Conservation (phyloP, 2,329 filamentous ascomycete genomes). For the Claviceps maximensis region DNA sequence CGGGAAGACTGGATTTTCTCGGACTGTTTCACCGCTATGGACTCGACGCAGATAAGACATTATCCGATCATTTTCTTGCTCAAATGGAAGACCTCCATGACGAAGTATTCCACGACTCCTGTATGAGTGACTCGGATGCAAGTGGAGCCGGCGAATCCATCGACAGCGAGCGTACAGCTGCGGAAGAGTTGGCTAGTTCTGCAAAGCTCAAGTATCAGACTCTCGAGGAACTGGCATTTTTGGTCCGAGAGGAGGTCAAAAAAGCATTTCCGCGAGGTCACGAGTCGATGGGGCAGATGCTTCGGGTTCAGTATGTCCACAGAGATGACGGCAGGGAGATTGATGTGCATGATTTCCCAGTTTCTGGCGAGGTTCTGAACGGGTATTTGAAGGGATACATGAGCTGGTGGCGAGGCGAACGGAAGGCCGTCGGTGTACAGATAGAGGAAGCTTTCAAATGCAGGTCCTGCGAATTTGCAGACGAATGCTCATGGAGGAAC, state of each 20-base stretch:
- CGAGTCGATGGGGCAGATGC: conserved; percentile 34
- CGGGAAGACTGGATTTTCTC: conserved; percentile 55
- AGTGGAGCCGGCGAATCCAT: not conserved
- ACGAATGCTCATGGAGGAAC: conserved; percentile 65
- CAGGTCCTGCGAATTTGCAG: conserved; percentile 67
- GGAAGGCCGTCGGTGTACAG: conserved; percentile 59
- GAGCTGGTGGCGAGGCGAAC: conserved; percentile 76
- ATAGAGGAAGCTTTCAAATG: conserved; percentile 87
- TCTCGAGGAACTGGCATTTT: conserved; percentile 31
- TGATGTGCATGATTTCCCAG: conserved; percentile 48
- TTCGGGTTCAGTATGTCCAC: conserved; percentile 41
- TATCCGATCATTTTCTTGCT: conserved; percentile 69
- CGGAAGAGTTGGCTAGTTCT: not conserved
- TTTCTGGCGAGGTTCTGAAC: conserved; percentile 50
- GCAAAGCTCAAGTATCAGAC: conserved; percentile 33
- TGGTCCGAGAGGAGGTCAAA: conserved; percentile 33
- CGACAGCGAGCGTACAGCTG: not conserved
- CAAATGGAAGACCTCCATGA: conserved; percentile 59
- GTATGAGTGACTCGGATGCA: conserved; percentile 20
- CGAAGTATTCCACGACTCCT: conserved; percentile 43
- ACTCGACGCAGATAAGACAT: conserved; percentile 49
- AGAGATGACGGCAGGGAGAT: conserved; percentile 38
- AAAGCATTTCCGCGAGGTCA: conserved; percentile 40
- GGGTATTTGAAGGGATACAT: conserved; percentile 57
- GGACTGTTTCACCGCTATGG: conserved; percentile 58